phyloP scores from a whole-genome alignment of 2,329 filamentous ascomycete species.

The Zymoseptoria pseudotritici region DNA sequence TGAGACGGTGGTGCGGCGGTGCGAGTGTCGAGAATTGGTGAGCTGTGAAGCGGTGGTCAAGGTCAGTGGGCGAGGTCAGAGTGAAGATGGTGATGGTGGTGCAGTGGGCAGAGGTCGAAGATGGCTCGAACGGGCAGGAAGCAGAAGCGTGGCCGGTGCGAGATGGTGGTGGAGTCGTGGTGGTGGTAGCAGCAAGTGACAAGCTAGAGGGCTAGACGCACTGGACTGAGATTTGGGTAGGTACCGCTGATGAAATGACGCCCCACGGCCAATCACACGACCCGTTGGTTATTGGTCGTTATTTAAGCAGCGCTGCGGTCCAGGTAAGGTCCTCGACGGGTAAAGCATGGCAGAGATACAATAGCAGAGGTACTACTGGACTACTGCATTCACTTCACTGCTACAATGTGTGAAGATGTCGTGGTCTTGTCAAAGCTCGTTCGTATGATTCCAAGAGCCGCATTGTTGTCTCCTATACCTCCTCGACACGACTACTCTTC shows the following conservation, averaged over 20 bases:
- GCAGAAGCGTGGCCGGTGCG: background rate
- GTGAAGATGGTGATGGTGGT: background rate
- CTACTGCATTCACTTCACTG: background rate
- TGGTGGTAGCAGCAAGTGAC: background rate
- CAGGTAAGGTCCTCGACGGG: background rate
- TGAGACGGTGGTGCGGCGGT: background rate
- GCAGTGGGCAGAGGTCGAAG: background rate
- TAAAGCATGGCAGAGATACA: background rate
- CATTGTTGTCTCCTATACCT: background rate
- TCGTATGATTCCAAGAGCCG: too few species aligned
- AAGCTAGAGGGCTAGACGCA: too few species aligned
- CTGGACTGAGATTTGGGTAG: background rate
- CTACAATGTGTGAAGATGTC: background rate
- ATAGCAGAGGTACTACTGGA: background rate
- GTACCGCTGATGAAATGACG: background rate
- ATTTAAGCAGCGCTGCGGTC: background rate
- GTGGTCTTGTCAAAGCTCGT: background rate
- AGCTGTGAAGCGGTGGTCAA: background rate
- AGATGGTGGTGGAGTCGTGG: background rate
- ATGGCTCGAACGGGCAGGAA: background rate
- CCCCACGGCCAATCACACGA: background rate
- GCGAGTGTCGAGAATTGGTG: background rate
- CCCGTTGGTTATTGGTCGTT: background rate
- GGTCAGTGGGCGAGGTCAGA: background rate
- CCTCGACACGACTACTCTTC: background rate